These are phyloP conservation scores for Talaromyces wortmannii DNA, from an alignment of 495 filamentous ascomycete species.

Conservation along the genomic window DNA sequence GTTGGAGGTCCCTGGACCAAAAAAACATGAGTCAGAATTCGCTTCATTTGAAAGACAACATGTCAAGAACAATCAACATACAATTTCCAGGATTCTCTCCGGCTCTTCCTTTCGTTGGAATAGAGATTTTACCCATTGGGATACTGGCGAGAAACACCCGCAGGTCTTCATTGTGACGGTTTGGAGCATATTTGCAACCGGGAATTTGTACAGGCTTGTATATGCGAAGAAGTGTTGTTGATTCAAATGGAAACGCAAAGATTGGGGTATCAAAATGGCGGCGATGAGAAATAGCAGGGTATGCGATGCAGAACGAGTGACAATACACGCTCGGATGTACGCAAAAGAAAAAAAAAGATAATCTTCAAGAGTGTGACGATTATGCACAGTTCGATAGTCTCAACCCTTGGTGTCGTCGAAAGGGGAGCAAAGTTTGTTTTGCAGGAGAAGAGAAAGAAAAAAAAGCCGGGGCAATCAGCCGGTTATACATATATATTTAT, in stretches of 20 bases:
- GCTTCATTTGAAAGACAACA: neutral
- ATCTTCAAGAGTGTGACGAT: neutral
- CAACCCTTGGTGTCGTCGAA: neutral
- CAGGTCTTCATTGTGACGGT: neutral
- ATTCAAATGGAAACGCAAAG: no score
- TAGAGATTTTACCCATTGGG: conserved; percentile 26
- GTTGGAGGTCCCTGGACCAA: conserved; percentile 31
- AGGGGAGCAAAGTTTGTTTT: neutral
- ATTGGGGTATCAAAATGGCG: no score
- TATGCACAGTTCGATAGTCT: neutral
- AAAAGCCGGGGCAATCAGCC: no score
- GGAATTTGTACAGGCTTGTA: neutral
- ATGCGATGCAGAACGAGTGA: neutral
- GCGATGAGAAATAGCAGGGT: neutral
- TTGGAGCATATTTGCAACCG: neutral
- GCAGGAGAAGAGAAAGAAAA: neutral
- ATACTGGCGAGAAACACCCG: conserved; percentile 30
- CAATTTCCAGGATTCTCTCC: conserved; percentile 27
- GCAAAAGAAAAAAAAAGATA: neutral
- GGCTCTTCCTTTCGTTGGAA: conserved; percentile 21
- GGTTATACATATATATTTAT: no score
- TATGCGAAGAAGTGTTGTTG: neutral
- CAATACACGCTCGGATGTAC: neutral
- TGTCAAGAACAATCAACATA: conserved; percentile 11
- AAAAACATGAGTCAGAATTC: neutral